phyloP scores from a whole-genome alignment of 768 basidiomycete species.

The Amylocystis lapponica region DNA sequence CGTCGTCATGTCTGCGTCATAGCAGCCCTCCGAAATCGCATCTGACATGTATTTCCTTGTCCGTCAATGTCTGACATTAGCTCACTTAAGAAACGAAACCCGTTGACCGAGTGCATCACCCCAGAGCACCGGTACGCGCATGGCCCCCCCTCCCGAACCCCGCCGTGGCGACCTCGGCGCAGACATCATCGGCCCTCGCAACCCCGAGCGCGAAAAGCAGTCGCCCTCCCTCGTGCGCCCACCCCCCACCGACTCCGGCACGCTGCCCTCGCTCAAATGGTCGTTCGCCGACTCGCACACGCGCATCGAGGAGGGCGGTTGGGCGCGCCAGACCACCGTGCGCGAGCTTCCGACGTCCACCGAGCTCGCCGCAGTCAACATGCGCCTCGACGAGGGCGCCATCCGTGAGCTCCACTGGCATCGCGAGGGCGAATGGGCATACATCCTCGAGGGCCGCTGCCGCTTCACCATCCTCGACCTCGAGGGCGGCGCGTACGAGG shows the following conservation, averaged over 20 bases:
- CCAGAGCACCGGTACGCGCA: no score
- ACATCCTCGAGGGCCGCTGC: slow-evolving; percentile 22
- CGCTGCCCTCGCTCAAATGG: slow-evolving; percentile 1
- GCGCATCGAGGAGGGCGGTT: slow-evolving; percentile 3
- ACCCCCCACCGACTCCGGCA: slow-evolving; percentile 2
- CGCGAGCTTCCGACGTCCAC: slow-evolving; percentile 1
- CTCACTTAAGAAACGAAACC: no score
- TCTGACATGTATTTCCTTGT: no score
- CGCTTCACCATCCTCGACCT: slow-evolving; percentile 42
- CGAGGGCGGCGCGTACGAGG: slow-evolving; percentile 42
- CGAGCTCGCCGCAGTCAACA: slow-evolving; percentile 23
- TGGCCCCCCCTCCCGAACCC: neutral
- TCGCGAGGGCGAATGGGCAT: slow-evolving; percentile 26
- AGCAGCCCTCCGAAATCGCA: no score
- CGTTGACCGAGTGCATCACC: no score
- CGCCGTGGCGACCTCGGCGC: neutral
- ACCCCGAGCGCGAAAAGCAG: slow-evolving; percentile 2
- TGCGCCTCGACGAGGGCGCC: slow-evolving; percentile 32
- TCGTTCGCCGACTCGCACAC: slow-evolving; percentile 3
- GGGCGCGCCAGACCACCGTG: slow-evolving; percentile 2
- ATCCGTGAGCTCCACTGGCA: slow-evolving; percentile 35
- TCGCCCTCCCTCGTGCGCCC: neutral
- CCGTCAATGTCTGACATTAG: no score
- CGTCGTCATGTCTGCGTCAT: no score
- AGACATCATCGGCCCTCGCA: slow-evolving; percentile 1